Conservation (phyloP, 2,329 filamentous ascomycete species). For the Ploettnerulaceae sp. region DNA sequence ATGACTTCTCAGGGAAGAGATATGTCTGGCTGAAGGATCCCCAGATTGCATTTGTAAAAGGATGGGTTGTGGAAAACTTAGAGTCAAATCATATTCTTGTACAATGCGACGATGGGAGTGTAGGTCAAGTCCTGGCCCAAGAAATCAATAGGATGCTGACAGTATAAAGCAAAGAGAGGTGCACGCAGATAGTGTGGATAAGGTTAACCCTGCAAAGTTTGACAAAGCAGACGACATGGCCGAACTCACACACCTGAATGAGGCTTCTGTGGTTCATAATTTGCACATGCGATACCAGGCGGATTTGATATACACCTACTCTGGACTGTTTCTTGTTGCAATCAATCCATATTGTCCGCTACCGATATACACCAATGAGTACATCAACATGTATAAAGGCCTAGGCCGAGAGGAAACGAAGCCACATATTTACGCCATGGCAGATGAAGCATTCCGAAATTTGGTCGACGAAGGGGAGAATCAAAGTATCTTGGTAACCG, state of each 20-base stretch:
- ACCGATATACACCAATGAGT: constrained; percentile 94
- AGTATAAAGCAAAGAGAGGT: constrained; percentile 74
- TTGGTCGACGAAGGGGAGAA: constrained; percentile 92
- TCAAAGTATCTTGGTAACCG: constrained; percentile 95
- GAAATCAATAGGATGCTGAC: constrained; percentile 15
- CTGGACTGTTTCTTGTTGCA: constrained; percentile 91
- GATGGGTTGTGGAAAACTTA: constrained; percentile 83
- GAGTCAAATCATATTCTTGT: constrained; percentile 67
- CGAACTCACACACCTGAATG: constrained; percentile 94
- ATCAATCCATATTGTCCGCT: constrained; percentile 95
- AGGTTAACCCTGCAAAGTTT: constrained; percentile 98
- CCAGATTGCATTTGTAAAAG: constrained; percentile 82
- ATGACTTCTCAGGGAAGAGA: constrained; percentile 96
- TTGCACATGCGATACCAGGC: constrained; percentile 91
- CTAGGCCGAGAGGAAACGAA: constrained; percentile 88
- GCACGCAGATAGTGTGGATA: constrained; percentile 83
- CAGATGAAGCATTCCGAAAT: constrained; percentile 93
- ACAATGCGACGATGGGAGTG: constrained; percentile 88
- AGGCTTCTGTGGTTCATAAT: constrained; percentile 96
- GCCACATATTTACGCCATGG: constrained; percentile 96
- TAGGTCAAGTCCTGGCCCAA: constrained; percentile 42
- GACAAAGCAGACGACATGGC: constrained; percentile 99
- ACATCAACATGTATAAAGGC: constrained; percentile 97
- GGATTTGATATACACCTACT: constrained; percentile 97
- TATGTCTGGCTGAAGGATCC: constrained; percentile 96